These are phyloP conservation scores for Misopates orontium DNA, from an alignment of 257 asterid species.

Conservation along the genomic window DNA sequence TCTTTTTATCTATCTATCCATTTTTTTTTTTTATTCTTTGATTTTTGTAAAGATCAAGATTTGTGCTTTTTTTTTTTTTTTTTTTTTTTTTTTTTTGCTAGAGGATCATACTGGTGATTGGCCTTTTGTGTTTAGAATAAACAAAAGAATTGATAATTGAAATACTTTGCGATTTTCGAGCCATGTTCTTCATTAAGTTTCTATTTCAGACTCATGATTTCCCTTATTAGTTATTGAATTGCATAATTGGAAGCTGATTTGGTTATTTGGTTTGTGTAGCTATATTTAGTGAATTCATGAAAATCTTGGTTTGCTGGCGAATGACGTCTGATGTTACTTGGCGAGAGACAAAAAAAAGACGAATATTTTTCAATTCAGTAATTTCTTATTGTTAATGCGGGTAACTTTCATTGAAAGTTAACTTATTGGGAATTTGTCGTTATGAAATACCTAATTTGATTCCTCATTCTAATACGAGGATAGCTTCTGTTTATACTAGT, in stretches of 20 bases:
- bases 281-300: no score
- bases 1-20: slow-evolving; percentile 5
- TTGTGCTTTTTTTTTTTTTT: background rate
- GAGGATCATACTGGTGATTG: background rate
- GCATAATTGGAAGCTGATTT: slow-evolving; percentile 6
- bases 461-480: background rate
- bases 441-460: background rate
- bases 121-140: no score
- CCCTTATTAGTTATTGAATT: background rate
- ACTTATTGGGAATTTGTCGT: background rate
- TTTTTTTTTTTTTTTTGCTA: background rate
- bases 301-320: background rate
- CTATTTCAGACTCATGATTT: background rate
- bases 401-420: background rate
- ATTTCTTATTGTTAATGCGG: background rate
- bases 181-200: background rate
- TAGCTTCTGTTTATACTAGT: slow-evolving; percentile 8
- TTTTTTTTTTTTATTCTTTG: slow-evolving; percentile 22
- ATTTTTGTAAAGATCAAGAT: no score
- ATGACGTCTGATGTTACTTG: background rate
- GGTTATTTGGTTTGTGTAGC: slow-evolving; percentile 1
- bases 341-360: background rate
- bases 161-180: no score
- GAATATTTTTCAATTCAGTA: background rate
- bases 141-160: no score